A percentile compares a stretch with the other conserved stretches of the same genome.
phyloP scores from a whole-genome alignment of 2,329 filamentous ascomycete genomes.

The Xylariaceae sp. region DNA sequence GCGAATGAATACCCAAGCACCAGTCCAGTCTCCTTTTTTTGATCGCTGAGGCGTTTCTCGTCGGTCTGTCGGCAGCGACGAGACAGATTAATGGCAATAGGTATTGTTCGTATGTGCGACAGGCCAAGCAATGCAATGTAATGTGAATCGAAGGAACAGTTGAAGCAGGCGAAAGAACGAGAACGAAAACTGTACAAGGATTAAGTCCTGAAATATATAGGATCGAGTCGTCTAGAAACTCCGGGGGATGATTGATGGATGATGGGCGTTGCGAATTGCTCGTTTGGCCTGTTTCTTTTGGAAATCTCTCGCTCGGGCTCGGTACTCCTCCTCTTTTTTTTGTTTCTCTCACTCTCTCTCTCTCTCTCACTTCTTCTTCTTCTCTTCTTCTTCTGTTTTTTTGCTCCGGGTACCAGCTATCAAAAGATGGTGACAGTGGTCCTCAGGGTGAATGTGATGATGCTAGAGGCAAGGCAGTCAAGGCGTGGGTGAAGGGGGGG shows the following conservation, averaged over 20 bases:
- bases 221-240: slow-evolving; percentile 23
- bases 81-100: slow-evolving; percentile 23
- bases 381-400: slow-evolving; percentile 12
- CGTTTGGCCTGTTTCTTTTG: slow-evolving; percentile 20
- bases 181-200: slow-evolving; percentile 22
- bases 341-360: neutral
- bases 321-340: slow-evolving; percentile 16
- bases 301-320: slow-evolving; percentile 25
- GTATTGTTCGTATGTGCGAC: slow-evolving; percentile 24
- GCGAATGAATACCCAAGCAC: slow-evolving; percentile 5
- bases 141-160: slow-evolving; percentile 23
- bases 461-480: slow-evolving; percentile 12
- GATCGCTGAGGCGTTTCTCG: slow-evolving; percentile 1
- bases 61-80: slow-evolving; percentile 15
- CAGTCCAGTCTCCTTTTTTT: neutral
- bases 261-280: slow-evolving; percentile 2
- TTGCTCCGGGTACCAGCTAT: slow-evolving; percentile 1
- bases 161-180: slow-evolving; percentile 10
- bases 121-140: slow-evolving; percentile 22
- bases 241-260: slow-evolving; percentile 4
- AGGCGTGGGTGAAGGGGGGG: slow-evolving; percentile 3
- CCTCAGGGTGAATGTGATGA: slow-evolving; percentile 17
- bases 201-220: slow-evolving; percentile 20
- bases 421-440: slow-evolving; percentile 4
- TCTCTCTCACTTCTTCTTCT: slow-evolving; percentile 27